Conservation (phyloP, 805 yeast genomes). For the Myxozyma sirexii region DNA sequence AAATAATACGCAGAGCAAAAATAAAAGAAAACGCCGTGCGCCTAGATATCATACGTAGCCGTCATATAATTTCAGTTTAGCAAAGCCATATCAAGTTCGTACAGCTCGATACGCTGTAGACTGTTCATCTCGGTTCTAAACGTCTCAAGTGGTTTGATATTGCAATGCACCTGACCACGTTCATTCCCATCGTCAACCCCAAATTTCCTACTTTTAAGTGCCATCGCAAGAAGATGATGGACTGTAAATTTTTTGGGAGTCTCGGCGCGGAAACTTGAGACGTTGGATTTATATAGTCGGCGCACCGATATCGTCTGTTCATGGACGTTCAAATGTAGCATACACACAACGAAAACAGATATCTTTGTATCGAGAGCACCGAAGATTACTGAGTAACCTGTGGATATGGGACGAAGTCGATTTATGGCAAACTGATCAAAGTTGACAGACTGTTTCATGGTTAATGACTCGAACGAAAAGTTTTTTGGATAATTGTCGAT, state of each 20-base stretch:
- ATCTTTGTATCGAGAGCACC: slow-evolving; percentile 18
- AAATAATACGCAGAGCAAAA: not conserved
- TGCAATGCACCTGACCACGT: not conserved
- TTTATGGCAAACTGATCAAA: slow-evolving; percentile 22
- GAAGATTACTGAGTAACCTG: slow-evolving; percentile 18
- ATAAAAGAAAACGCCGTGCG: not conserved
- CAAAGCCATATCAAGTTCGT: slow-evolving; percentile 17
- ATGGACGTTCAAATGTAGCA: slow-evolving; percentile 10
- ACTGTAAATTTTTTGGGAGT: slow-evolving; percentile 1
- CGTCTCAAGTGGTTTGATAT: slow-evolving; percentile 19
- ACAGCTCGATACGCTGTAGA: slow-evolving; percentile 12
- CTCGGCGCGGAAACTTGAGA: slow-evolving; percentile 6
- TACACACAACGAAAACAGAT: slow-evolving; percentile 12
- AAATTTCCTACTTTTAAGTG: slow-evolving; percentile 13
- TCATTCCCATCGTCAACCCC: not conserved
- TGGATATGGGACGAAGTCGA: not conserved
- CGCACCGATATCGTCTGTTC: slow-evolving; percentile 1
- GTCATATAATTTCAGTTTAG: too few relatives aligned
- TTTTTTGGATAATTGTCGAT: slow-evolving; percentile 9
- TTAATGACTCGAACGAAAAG: not conserved
- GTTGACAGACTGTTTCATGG: not conserved
- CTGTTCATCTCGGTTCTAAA: slow-evolving; percentile 11
- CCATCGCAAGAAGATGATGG: slow-evolving; percentile 8
- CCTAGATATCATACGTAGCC: not conserved
- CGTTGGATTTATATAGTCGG: slow-evolving; percentile 17